These are phyloP conservation scores for Ashbya aceris DNA, from an alignment of 1,139 yeast genomes.

Conservation along the genomic window DNA sequence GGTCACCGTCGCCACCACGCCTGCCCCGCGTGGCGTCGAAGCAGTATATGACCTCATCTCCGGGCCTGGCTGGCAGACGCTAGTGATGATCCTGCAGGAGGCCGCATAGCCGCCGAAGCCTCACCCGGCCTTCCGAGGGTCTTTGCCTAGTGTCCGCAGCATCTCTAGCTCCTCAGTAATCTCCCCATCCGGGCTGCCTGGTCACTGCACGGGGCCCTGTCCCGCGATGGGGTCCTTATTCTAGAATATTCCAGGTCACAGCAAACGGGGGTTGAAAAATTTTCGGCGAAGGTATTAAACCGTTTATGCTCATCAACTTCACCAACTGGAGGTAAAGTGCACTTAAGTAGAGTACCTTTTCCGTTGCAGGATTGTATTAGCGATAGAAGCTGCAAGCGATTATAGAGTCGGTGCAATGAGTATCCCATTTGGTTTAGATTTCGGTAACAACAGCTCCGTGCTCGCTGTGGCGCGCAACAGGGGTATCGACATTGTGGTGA, in stretches of 20 bases:
- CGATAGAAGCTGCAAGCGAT: neutral
- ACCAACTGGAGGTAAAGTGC: neutral
- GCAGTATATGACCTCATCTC: slow-evolving; percentile 41
- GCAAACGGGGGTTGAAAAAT: slow-evolving; percentile 1
- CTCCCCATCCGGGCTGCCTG: too few species aligned
- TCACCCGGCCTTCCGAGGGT: too few species aligned
- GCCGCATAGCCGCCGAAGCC: slow-evolving; percentile 6
- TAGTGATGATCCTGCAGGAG: slow-evolving; percentile 28
- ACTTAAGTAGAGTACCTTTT: too few species aligned
- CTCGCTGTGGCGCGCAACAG: slow-evolving; percentile 97
- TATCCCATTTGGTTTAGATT: slow-evolving; percentile 96
- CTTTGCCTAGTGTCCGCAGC: too few species aligned
- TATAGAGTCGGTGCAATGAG: slow-evolving; percentile 38
- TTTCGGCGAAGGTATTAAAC: neutral
- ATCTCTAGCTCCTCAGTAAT: too few species aligned
- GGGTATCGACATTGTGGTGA: slow-evolving; percentile 96
- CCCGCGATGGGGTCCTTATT: slow-evolving; percentile 2
- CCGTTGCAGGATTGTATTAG: neutral
- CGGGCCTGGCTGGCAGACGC: slow-evolving; percentile 30
- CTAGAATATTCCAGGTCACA: slow-evolving; percentile 9
- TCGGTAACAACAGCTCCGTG: slow-evolving; percentile 90
- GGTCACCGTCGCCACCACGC: slow-evolving; percentile 33
- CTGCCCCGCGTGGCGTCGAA: slow-evolving; percentile 39
- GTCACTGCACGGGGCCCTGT: too few species aligned
- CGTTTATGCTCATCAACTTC: neutral